phyloP scores from a whole-genome alignment of 148 eudicot species.

The Fallopia convolvulus region DNA sequence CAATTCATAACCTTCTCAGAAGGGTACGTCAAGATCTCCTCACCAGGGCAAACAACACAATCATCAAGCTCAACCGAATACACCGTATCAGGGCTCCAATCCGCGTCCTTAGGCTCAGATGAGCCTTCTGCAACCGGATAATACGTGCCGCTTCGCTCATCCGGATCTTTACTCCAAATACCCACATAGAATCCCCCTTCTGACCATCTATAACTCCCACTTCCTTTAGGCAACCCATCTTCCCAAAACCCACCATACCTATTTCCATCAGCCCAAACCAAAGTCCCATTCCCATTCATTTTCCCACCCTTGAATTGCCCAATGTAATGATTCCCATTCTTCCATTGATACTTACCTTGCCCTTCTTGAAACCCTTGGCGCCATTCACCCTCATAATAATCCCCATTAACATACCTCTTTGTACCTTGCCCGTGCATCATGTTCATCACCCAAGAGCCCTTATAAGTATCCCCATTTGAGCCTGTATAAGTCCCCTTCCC shows the following conservation, averaged over 20 bases:
- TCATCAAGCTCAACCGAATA: conserved; percentile 5
- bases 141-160: background rate
- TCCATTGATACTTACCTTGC: conserved; percentile 65
- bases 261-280: conserved; percentile 63
- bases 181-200: conserved; percentile 11
- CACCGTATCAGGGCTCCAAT: background rate
- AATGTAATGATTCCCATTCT: conserved; percentile 48
- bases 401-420: conserved; percentile 49
- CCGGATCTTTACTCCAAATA: conserved; percentile 6
- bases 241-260: conserved; percentile 32
- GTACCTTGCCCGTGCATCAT: conserved; percentile 59
- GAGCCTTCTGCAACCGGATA: background rate
- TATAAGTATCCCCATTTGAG: conserved; percentile 45
- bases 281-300: conserved; percentile 54
- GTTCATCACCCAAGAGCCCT: conserved; percentile 59
- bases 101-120: background rate
- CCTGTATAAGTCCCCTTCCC: conserved; percentile 64
- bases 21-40: background rate
- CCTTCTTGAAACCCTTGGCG: conserved; percentile 55
- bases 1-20: conserved; percentile 12
- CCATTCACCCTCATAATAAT: conserved; percentile 80
- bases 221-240: conserved; percentile 4
- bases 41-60: background rate
- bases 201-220: background rate
- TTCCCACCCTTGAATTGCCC: conserved; percentile 63